phyloP scores from a whole-genome alignment of 78 protist genomes.

The Andalucia godoyi region DNA sequence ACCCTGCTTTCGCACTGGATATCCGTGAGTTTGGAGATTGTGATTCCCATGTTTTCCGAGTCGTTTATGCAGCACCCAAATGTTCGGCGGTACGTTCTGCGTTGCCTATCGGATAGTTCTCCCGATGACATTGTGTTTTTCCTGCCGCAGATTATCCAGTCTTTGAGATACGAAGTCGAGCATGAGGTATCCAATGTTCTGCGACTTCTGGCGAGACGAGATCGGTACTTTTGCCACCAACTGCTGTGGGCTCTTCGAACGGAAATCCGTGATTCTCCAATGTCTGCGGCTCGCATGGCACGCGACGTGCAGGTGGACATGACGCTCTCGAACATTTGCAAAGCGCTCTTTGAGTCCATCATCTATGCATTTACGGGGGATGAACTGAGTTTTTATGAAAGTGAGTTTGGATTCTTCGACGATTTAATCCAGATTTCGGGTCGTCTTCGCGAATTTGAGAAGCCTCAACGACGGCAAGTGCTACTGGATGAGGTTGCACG shows the following conservation, averaged over 20 bases:
- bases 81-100: too few species aligned
- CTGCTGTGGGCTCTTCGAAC: constrained; percentile 64
- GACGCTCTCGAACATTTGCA: background rate
- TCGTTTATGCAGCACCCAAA: too few species aligned
- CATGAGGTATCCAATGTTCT: background rate
- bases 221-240: constrained; percentile 61
- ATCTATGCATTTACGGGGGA: background rate
- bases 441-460: constrained; percentile 19
- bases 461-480: constrained; percentile 6
- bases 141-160: constrained; percentile 75
- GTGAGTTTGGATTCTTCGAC: constrained; percentile 70
- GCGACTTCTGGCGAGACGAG: background rate
- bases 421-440: constrained; percentile 58
- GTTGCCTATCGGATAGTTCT: too few species aligned
- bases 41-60: too few species aligned
- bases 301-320: background rate
- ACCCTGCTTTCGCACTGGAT: too few species aligned
- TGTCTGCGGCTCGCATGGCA: background rate
- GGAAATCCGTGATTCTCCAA: background rate
- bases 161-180: constrained; percentile 3
- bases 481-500: too few species aligned
- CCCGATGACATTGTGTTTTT: constrained; percentile 64
- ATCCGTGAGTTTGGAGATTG: too few species aligned
- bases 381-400: background rate
- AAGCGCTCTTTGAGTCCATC: background rate